These are phyloP conservation scores for Cucurbitaria berberidis DNA, from an alignment of 2,329 filamentous ascomycete genomes.

Conservation along the genomic window DNA sequence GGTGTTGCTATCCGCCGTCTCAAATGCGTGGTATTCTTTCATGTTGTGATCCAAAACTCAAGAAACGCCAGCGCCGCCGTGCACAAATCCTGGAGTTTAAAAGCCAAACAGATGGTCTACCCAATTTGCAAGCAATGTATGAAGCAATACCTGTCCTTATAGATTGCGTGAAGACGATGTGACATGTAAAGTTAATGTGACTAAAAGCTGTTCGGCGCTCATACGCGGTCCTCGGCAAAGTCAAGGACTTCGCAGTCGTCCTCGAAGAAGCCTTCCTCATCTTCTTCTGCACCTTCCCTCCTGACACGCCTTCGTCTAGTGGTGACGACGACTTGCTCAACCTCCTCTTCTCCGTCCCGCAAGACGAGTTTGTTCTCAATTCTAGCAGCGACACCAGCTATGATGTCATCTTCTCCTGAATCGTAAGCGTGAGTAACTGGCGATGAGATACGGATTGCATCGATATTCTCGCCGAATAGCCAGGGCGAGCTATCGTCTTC, in stretches of 20 bases:
- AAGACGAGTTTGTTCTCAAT: slow-evolving; percentile 54
- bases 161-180: background rate
- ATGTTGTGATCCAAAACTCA: background rate
- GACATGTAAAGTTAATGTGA: too few relatives aligned
- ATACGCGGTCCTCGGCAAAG: slow-evolving; percentile 70
- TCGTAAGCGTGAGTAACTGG: slow-evolving; percentile 46
- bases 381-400: slow-evolving; percentile 58
- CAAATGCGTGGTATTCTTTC: slow-evolving; percentile 1
- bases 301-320: slow-evolving; percentile 70
- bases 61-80: background rate
- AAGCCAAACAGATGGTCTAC: background rate
- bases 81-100: background rate
- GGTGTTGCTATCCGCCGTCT: background rate
- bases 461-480: slow-evolving; percentile 61
- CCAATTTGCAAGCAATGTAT: background rate
- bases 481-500: slow-evolving; percentile 50
- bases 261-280: slow-evolving; percentile 80
- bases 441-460: slow-evolving; percentile 55
- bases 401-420: slow-evolving; percentile 49
- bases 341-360: slow-evolving; percentile 62
- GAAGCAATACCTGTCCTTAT: background rate
- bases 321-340: slow-evolving; percentile 82
- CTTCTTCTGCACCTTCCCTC: slow-evolving; percentile 60
- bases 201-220: slow-evolving; percentile 1
- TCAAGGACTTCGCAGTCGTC: slow-evolving; percentile 92